Conservation (phyloP, 2,329 filamentous ascomycete genomes). For the Exophiala sp. region DNA sequence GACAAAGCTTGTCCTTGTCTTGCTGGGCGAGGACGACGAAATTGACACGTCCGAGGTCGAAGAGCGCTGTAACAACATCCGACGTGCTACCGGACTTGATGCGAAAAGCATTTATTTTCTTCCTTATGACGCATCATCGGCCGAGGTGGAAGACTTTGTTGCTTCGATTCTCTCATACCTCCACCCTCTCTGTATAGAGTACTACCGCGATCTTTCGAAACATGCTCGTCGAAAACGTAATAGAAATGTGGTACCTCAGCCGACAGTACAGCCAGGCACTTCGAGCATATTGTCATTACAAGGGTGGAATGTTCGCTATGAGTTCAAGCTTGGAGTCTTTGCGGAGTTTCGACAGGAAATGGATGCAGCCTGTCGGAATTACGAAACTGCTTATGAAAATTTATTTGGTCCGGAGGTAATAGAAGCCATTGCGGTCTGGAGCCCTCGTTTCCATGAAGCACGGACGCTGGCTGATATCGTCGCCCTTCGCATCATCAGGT, state of each 20-base stretch:
- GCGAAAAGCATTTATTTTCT: conserved; percentile 81
- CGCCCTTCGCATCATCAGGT: conserved; percentile 73
- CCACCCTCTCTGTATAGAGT: conserved; percentile 72
- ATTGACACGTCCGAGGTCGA: conserved; percentile 58
- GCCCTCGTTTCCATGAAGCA: conserved; percentile 84
- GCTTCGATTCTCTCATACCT: conserved; percentile 66
- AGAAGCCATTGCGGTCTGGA: conserved; percentile 85
- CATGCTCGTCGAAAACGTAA: conserved; percentile 84
- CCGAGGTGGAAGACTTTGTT: conserved; percentile 67
- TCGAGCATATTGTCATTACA: conserved; percentile 78
- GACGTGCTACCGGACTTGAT: conserved; percentile 72
- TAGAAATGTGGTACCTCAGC: conserved; percentile 68
- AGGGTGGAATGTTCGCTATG: conserved; percentile 90
- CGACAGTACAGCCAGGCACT: conserved; percentile 77
- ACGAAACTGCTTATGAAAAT: conserved; percentile 78
- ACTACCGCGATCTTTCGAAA: conserved; percentile 90
- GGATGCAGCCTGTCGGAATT: conserved; percentile 78
- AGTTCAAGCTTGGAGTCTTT: conserved; percentile 86
- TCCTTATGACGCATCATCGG: conserved; percentile 63
- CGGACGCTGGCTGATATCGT: conserved; percentile 77
- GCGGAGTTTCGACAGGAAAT: conserved; percentile 91
- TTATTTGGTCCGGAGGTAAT: conserved; percentile 77
- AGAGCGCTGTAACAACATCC: conserved; percentile 71
- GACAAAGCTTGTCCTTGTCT: conserved; percentile 67
- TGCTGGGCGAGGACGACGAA: conserved; percentile 69